Evolutionary conservation across 2,329 filamentous ascomycete genomes (phyloP), one percentile per base, ranked within the genome.

Genomic region (Chalaropsis thielavioides): DNA sequence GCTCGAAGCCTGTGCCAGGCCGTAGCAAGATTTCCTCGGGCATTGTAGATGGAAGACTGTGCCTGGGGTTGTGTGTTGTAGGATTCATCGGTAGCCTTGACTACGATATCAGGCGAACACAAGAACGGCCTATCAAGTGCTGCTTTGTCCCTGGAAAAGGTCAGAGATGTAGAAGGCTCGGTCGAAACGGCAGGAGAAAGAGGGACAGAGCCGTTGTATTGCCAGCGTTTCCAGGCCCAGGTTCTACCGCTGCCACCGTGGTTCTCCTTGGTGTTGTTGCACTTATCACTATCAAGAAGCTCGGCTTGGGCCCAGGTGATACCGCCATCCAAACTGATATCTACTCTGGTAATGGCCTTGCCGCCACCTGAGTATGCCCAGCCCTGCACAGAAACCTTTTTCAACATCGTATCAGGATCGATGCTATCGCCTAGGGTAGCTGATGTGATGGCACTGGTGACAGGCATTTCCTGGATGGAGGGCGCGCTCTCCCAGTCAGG

Each of bases 301-400:
- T 78, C 73, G 7, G 85, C 86, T 70, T 87, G 83, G 64, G 81
- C 79, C 85, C 85, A 88, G 1, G 79, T 82, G 64, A 75, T 76
- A 46, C 85, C 85, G 27, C 81, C 82, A 70, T 89, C 85, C 38
- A 84, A 75, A 66, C 81, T 84, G 40, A 88, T 75, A 68, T 89
- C 86, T 2, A 89, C 85, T n/a, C 85, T 81, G 58, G 85, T 78
- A 68, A 88, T 84, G 71, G 79, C 78, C 40, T 83, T 79, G 1
- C 86, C 86, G 56, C 85, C 86, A 35, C 86, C 86, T 0, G 83
- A 85, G 70, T 85, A 87, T 1, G 86, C 86, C 71, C 87, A 89
- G 0, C 86, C 86, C 62, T 79, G 77, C 3, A 87, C 71, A 0
- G 75, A 74, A 19, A 79, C 72, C 19, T 70, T 58, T 54, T 71